Evolutionary conservation across 495 filamentous ascomycete genomes (phyloP).

Genomic region (Annulohypoxylon maeteangense): DNA sequence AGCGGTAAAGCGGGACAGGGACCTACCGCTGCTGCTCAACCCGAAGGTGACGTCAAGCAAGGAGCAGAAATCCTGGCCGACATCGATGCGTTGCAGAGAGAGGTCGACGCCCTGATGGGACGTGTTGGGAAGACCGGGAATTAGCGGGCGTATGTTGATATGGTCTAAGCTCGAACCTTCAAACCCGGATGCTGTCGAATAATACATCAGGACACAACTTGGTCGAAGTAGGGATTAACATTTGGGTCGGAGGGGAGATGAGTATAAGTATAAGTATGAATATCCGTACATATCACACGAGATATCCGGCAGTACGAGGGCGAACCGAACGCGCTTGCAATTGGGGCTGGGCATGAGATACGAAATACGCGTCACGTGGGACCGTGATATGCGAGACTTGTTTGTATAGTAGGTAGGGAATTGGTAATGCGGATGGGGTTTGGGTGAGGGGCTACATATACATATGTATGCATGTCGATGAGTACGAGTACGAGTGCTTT

Average conservation of each 20-base stretch:
- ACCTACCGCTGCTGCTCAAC: constrained; percentile 39
- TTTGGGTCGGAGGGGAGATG: neutral
- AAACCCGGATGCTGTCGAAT: neutral
- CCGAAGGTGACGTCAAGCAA: constrained; percentile 17
- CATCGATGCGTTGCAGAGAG: constrained; percentile 72
- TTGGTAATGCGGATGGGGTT: constrained; percentile 13
- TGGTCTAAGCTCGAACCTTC: neutral
- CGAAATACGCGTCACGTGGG: constrained; percentile 26
- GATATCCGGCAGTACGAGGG: no score
- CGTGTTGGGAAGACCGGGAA: constrained; percentile 55
- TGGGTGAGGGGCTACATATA: neutral
- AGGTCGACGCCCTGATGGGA: constrained; percentile 76
- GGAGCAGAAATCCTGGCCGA: constrained; percentile 70
- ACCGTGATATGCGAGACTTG: constrained; percentile 17
- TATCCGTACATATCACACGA: no score
- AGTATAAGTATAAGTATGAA: neutral
- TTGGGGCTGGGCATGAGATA: no score
- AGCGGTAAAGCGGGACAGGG: constrained; percentile 29
- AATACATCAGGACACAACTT: neutral
- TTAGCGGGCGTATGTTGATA: neutral
- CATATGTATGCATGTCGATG: no score
- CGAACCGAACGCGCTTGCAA: no score
- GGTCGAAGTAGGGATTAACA: neutral
- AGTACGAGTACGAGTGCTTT: neutral
- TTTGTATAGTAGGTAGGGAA: constrained; percentile 35